These are phyloP conservation scores for Plenodomus biglobosus DNA, from an alignment of 2,329 filamentous ascomycete species.

Conservation along the genomic window DNA sequence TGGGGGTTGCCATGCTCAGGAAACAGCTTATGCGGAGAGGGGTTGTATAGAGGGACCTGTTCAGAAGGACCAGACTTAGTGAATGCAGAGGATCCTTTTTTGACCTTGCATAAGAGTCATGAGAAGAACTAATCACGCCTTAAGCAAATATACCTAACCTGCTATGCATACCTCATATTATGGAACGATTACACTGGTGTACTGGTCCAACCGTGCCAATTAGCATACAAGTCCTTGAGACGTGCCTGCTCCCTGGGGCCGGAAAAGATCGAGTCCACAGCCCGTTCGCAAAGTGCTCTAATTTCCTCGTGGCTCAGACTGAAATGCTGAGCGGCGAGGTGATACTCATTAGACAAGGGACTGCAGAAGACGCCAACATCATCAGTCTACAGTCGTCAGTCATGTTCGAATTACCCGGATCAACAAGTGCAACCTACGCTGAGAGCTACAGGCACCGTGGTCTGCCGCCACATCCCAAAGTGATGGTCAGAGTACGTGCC, in stretches of 20 bases:
- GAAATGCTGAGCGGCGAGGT: constrained; percentile 72
- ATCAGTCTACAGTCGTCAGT: constrained; percentile 63
- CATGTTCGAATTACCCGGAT: not conserved
- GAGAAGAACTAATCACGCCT: no score
- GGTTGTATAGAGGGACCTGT: no score
- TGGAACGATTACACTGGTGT: no score
- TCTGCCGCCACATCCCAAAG: constrained; percentile 70
- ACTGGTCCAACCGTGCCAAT: constrained; percentile 28
- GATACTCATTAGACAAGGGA: constrained; percentile 74
- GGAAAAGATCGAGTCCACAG: constrained; percentile 68
- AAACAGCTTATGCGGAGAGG: no score
- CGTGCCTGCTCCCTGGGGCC: constrained; percentile 62
- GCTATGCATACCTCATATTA: no score
- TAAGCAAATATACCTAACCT: no score
- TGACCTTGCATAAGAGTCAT: no score
- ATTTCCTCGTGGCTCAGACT: constrained; percentile 53
- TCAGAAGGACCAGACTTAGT: no score
- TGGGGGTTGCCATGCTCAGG: no score
- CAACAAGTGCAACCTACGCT: constrained; percentile 60
- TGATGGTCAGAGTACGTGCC: constrained; percentile 70
- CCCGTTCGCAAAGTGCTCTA: constrained; percentile 60
- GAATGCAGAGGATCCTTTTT: no score
- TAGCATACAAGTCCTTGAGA: constrained; percentile 40
- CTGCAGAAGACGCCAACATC: constrained; percentile 82
- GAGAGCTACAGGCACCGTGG: constrained; percentile 59